Evolutionary conservation across 225 moss, liverwort and hornwort genomes (phyloP).

Genomic region (Marchantia polymorpha): DNA sequence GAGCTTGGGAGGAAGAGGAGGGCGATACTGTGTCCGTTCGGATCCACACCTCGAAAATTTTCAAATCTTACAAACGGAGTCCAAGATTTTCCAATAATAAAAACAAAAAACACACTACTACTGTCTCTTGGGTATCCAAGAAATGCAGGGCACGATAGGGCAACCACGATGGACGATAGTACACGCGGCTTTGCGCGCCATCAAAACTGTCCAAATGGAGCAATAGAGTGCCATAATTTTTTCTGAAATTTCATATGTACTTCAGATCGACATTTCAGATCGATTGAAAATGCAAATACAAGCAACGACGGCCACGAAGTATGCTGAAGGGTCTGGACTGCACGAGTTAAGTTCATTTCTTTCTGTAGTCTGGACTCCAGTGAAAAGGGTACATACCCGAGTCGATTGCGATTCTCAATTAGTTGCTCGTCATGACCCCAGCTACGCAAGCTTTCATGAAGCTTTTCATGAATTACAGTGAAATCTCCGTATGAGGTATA

Average conservation of each 20-base stretch:
- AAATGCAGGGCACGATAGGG: conserved; percentile 6
- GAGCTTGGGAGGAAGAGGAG: background rate
- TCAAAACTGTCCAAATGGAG: background rate
- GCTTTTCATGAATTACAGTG: no score
- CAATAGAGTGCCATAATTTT: background rate
- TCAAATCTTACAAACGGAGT: background rate
- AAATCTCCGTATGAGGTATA: no score
- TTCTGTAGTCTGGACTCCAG: background rate
- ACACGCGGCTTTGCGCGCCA: background rate
- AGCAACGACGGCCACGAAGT: background rate
- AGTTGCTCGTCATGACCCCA: no score
- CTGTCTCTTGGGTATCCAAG: background rate
- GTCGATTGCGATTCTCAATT: no score
- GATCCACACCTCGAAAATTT: background rate
- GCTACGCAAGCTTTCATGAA: no score
- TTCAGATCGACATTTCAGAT: background rate
- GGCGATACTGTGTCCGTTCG: background rate
- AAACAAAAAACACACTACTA: background rate
- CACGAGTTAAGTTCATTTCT: background rate
- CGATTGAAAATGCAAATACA: background rate
- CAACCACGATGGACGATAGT: background rate
- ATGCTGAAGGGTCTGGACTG: background rate
- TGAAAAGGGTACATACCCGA: background rate
- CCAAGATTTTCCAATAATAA: background rate
- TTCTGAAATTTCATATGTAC: no score